Evolutionary conservation across 768 basidiomycete species (phyloP).

Genomic region (Peribolospora kevripleyi): DNA sequence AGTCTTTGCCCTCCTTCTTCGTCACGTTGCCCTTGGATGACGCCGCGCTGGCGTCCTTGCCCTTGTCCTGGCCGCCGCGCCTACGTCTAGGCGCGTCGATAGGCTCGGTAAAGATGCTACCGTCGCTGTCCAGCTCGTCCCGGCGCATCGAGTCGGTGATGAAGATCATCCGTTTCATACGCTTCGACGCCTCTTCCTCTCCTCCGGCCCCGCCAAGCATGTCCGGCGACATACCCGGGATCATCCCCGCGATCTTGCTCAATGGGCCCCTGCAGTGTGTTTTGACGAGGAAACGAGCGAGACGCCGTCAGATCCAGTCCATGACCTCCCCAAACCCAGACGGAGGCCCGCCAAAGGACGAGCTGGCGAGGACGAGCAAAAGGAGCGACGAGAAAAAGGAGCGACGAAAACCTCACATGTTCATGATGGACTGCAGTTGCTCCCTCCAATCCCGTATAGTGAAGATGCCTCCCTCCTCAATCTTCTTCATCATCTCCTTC

Average conservation of each 20-base stretch:
- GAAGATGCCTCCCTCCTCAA: slow-evolving; percentile 75
- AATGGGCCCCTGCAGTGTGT: slow-evolving; percentile 59
- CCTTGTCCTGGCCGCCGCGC: slow-evolving; percentile 24
- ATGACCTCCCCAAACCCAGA: slow-evolving; percentile 3
- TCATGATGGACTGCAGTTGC: slow-evolving; percentile 92
- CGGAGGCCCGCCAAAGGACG: not conserved
- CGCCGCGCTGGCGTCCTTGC: slow-evolving; percentile 29
- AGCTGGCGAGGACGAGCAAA: not conserved
- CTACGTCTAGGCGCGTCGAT: not conserved
- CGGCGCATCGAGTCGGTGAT: slow-evolving; percentile 97
- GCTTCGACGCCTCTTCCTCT: slow-evolving; percentile 70
- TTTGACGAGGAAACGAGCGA: not conserved
- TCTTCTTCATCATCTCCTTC: slow-evolving; percentile 92
- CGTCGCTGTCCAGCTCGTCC: slow-evolving; percentile 80
- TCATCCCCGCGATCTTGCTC: slow-evolving; percentile 96
- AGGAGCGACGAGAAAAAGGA: not conserved
- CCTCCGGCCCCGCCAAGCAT: slow-evolving; percentile 32
- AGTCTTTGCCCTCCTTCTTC: slow-evolving; percentile 26
- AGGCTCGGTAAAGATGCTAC: slow-evolving; percentile 49
- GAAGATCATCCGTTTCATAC: slow-evolving; percentile 94
- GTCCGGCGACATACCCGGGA: slow-evolving; percentile 81
- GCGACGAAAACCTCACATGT: slow-evolving; percentile 38
- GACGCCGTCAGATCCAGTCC: not conserved
- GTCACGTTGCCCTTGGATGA: not conserved
- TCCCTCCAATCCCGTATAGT: slow-evolving; percentile 95